Percentiles rank a stretch among this genome's conserved stretches.
phyloP scores from a whole-genome alignment of 129 eudicot genomes.

The Chrysanthemum lavandulifolium region DNA sequence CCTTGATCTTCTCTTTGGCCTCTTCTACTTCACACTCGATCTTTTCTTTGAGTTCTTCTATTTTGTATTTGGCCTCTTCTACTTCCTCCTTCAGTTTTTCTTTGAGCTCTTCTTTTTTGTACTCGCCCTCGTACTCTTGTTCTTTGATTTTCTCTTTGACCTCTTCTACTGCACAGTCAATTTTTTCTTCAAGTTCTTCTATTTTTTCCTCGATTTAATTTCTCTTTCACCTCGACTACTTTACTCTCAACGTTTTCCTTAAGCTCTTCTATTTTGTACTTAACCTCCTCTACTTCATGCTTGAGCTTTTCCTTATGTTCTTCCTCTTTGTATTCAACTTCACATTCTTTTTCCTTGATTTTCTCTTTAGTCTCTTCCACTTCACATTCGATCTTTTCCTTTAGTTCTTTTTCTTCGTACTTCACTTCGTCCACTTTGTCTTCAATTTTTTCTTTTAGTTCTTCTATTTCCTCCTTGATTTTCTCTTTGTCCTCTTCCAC shows the following conservation, averaged over 20 bases:
- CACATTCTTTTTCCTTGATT: constrained; percentile 20
- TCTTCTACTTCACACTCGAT: constrained; percentile 31
- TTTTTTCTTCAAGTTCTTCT: constrained; percentile 14
- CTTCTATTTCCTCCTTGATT: constrained; percentile 18
- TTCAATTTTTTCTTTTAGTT: constrained; percentile 12
- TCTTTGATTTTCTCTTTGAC: constrained; percentile 18
- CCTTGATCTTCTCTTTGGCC: constrained; percentile 27
- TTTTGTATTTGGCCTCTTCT: constrained; percentile 10
- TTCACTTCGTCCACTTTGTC: constrained; percentile 5
- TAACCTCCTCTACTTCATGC: constrained; percentile 22
- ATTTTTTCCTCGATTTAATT: constrained; percentile 19
- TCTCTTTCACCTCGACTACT: constrained; percentile 21
- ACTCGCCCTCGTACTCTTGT: constrained; percentile 15
- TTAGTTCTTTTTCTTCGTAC: constrained; percentile 6
- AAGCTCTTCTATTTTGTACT: constrained; percentile 15
- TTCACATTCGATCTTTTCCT: constrained; percentile 24
- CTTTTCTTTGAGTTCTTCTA: constrained; percentile 19
- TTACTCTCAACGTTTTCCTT: constrained; percentile 28
- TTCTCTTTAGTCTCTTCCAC: constrained; percentile 23
- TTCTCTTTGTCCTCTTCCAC: constrained; percentile 12
- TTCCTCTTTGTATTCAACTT: constrained; percentile 22
- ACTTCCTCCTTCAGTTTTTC: constrained; percentile 9
- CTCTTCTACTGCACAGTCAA: neutral
- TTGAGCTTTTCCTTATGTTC: constrained; percentile 22
- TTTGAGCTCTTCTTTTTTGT: constrained; percentile 27